Conservation (phyloP, 257 asterid genomes). For the Leonotis leonurus region DNA sequence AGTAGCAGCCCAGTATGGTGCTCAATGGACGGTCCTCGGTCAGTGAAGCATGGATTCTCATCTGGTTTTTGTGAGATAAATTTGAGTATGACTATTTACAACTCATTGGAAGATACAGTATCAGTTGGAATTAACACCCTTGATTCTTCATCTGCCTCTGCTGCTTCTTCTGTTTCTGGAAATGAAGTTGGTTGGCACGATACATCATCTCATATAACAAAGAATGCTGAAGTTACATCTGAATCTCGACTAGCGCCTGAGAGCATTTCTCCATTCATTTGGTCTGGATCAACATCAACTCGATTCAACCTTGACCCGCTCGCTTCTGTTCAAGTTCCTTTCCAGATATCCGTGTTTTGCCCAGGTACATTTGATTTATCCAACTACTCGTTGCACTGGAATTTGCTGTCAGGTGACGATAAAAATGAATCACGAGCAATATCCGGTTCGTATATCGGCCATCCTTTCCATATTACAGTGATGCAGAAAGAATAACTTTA, state of each 20-base stretch:
- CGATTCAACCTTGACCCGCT: conserved; percentile 47
- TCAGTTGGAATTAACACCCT: conserved; percentile 48
- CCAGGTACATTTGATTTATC: conserved; percentile 90
- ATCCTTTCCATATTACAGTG: conserved; percentile 60
- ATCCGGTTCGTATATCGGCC: conserved; percentile 69
- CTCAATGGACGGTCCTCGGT: conserved; percentile 66
- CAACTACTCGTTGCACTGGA: conserved; percentile 75
- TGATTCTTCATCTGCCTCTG: conserved; percentile 34
- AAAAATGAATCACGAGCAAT: conserved; percentile 17
- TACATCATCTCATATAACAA: conserved; percentile 30
- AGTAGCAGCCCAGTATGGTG: conserved; percentile 77
- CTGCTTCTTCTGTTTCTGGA: conserved; percentile 38
- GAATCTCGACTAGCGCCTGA: conserved; percentile 34
- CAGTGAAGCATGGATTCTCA: conserved; percentile 54
- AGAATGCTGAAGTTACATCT: conserved; percentile 50
- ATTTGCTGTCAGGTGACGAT: conserved; percentile 16
- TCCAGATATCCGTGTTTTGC: conserved; percentile 62
- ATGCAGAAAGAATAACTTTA: conserved; percentile 50
- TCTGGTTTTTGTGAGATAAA: conserved; percentile 56
- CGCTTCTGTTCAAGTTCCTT: conserved; percentile 52
- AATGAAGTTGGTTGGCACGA: conserved; percentile 88
- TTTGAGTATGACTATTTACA: conserved; percentile 54
- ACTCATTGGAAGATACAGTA: conserved; percentile 49
- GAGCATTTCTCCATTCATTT: conserved; percentile 56
- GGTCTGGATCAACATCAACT: conserved; percentile 82